Conservation (phyloP, 176 grass and related monocot species). For the Triticum turgidum region DNA sequence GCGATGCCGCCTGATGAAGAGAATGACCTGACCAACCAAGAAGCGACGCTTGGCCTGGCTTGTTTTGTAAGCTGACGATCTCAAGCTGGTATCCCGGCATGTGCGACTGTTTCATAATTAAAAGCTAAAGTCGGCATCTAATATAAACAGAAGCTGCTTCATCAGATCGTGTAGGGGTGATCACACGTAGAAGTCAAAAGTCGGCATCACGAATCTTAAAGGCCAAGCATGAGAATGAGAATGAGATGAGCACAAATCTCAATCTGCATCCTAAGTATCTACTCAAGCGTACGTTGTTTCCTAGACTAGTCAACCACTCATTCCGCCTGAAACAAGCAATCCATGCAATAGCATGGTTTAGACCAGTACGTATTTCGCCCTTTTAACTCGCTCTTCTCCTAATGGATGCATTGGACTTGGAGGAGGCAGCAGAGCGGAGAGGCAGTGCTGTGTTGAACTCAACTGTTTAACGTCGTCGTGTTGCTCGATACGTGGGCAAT, state of each 20-base stretch:
- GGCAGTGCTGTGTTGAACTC: too few relatives aligned
- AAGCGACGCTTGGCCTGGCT: too few relatives aligned
- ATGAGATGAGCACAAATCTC: neutral
- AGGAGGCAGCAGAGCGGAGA: too few relatives aligned
- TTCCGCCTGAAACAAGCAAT: neutral
- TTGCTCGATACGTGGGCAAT: too few relatives aligned
- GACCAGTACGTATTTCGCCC: neutral
- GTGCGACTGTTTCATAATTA: too few relatives aligned
- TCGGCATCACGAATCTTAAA: neutral
- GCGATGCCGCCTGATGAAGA: too few relatives aligned
- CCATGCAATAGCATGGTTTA: neutral
- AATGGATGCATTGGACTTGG: too few relatives aligned
- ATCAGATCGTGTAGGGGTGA: neutral
- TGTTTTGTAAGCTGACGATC: too few relatives aligned
- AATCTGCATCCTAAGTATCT: neutral
- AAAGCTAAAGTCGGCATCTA: neutral
- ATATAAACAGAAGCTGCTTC: neutral
- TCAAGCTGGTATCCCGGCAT: too few relatives aligned
- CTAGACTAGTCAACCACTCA: neutral
- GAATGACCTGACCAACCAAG: too few relatives aligned
- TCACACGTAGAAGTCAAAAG: neutral
- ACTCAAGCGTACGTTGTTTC: neutral
- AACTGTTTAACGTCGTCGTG: too few relatives aligned
- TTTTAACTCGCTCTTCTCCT: too few relatives aligned
- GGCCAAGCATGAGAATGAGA: neutral